These are phyloP conservation scores for Penicillium steckii DNA, from an alignment of 495 filamentous ascomycete species.

Conservation along the genomic window DNA sequence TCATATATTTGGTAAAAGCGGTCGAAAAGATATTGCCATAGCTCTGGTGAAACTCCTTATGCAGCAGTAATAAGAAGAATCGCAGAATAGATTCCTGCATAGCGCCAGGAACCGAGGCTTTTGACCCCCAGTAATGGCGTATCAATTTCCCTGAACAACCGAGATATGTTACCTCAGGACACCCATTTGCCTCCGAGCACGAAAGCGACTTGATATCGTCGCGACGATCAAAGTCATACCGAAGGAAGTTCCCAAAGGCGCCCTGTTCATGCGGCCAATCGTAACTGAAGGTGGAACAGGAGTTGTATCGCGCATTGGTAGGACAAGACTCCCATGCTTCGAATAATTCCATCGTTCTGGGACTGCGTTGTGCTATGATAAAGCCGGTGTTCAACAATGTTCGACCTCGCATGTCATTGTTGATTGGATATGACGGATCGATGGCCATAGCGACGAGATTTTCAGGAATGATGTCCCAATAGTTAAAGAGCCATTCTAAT, in stretches of 20 bases:
- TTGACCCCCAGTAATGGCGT: constrained; percentile 20
- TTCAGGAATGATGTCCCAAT: constrained; percentile 45
- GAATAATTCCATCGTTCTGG: constrained; percentile 35
- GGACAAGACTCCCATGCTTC: constrained; percentile 38
- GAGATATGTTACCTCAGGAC: constrained; percentile 9
- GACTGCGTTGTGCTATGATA: constrained; percentile 35
- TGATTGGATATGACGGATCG: constrained; percentile 31
- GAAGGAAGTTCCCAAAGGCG: constrained; percentile 36
- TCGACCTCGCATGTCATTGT: constrained; percentile 28
- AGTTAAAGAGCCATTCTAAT: constrained; percentile 54
- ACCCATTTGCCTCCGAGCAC: constrained; percentile 38
- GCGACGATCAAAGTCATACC: constrained; percentile 30
- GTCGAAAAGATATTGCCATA: not conserved
- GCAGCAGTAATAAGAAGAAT: constrained; percentile 12
- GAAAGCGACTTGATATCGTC: constrained; percentile 36
- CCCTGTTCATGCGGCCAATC: constrained; percentile 40
- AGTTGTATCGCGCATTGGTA: constrained; percentile 23
- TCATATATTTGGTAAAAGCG: not conserved
- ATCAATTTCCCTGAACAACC: constrained; percentile 18
- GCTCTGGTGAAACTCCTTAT: constrained; percentile 12
- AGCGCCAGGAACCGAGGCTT: constrained; percentile 4
- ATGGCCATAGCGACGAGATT: constrained; percentile 46
- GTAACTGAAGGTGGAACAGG: constrained; percentile 29
- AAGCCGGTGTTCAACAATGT: constrained; percentile 40
- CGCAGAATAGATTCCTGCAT: constrained; percentile 13